Evolutionary conservation across 306 rosid species (phyloP), one percentile per base, ranked within the genome.

Genomic region (Geum urbanum): DNA sequence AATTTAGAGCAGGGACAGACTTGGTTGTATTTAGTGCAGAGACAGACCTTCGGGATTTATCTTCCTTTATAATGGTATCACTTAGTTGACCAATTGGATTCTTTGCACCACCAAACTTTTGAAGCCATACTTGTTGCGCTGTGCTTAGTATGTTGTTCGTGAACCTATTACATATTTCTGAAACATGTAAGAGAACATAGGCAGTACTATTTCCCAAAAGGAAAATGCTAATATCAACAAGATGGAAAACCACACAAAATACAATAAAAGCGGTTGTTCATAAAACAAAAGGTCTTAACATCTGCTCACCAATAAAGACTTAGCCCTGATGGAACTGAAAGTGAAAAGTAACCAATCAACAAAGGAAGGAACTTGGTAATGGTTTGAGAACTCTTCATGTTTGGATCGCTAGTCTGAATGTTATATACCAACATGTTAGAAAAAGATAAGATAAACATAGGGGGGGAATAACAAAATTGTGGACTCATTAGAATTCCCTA

Each of bases 301-400:
- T 71, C 20, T 60, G 71, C 95, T 83, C 74, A 95, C 99, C 99
- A 95, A 75, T 95, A 95, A 71, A 95, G 99, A 80, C 99, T 91
- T 73, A 95, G 84, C 76, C 99, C 99, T 18, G 99, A 95, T 80
- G 99, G 99, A 75, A 95, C 99, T 48, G 99, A 95, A 35, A 95
- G 95, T 48, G 99, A 77, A 83, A 95, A 95, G 75, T 95, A 95
- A 74, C 99, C 99, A 54, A 95, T 91, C 91, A 95, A 76, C 72
- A 95, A 82, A 5, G 97, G 99, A 77, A 95, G 95, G 74, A 89
- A 48, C 81, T 95, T 83, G 72, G 97, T 89, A 68, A 89, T 62
- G 50, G 78, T 82, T 76, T 87, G 99, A 74, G 97, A 83, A 86
- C 71, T 87, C 95, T 95, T 95, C 99, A 84, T 75, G 87, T 77